Evolutionary conservation across 139 green algal genomes (phyloP).

Genomic region (Chlamydomonas sphaeroides): DNA sequence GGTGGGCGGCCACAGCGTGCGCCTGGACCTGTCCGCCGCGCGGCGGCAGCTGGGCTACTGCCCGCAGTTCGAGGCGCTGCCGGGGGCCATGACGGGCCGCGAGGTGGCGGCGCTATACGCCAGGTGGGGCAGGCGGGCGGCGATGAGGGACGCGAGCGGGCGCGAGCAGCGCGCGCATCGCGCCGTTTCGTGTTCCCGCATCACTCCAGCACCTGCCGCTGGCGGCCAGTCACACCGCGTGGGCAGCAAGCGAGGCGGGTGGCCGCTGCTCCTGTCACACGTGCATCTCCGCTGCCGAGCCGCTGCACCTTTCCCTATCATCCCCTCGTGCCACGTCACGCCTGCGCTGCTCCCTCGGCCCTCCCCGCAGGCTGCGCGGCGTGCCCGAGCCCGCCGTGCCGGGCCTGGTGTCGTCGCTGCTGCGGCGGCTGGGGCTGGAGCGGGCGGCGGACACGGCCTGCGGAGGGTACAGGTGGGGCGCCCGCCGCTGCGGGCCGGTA

Average conservation of each 20-base stretch:
- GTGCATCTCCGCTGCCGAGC: no score
- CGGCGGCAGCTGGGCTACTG: slow-evolving; percentile 74
- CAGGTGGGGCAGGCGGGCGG: slow-evolving; percentile 18
- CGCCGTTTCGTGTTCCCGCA: no score
- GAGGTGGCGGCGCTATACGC: slow-evolving; percentile 81
- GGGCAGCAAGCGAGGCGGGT: no score
- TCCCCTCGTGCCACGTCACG: no score
- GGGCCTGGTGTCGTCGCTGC: slow-evolving; percentile 48
- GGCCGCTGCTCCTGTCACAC: no score
- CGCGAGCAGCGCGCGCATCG: no score
- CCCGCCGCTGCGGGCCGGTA: no score
- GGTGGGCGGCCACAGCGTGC: slow-evolving; percentile 69
- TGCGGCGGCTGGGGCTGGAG: slow-evolving; percentile 64
- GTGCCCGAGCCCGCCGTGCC: slow-evolving; percentile 46
- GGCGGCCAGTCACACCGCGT: no score
- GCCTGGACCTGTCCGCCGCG: slow-evolving; percentile 46
- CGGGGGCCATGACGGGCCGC: slow-evolving; percentile 61
- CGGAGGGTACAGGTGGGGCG: slow-evolving; percentile 43
- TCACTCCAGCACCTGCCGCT: no score
- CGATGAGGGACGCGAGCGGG: no score
- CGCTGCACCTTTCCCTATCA: no score
- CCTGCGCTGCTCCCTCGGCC: no score
- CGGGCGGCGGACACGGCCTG: slow-evolving; percentile 48
- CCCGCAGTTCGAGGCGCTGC: slow-evolving; percentile 75
- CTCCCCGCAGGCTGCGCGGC: slow-evolving; percentile 55